These are phyloP conservation scores for Clavispora vitiphila DNA, from an alignment of 805 yeast species.

Conservation along the genomic window DNA sequence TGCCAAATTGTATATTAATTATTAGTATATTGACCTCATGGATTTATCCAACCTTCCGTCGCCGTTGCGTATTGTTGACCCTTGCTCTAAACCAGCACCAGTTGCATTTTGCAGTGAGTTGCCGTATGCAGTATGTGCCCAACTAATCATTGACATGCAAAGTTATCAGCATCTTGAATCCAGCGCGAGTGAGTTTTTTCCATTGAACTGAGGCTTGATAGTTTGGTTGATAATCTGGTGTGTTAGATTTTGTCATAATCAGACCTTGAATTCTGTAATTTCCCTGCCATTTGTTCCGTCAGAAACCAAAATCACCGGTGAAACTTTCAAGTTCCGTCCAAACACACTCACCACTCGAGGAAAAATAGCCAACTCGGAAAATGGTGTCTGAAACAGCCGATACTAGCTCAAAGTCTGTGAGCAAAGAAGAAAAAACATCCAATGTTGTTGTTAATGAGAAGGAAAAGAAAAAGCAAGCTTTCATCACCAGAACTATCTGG, in stretches of 20 bases:
- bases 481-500: conserved; percentile 87
- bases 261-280: background rate
- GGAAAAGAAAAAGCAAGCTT: conserved; percentile 74
- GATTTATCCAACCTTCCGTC: too few relatives aligned
- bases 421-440: background rate
- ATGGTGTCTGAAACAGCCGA: background rate
- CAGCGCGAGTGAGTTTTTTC: background rate
- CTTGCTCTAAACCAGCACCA: too few relatives aligned
- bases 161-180: background rate
- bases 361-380: background rate
- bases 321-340: background rate
- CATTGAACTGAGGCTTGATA: background rate
- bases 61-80: too few relatives aligned
- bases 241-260: background rate
- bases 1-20: too few relatives aligned
- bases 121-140: background rate
- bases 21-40: too few relatives aligned
- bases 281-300: background rate
- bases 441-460: conserved; percentile 32
- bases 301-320: background rate
- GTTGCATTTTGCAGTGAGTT: background rate
- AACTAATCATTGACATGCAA: background rate
- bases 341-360: background rate
- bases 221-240: background rate
- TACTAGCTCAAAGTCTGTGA: too few relatives aligned